phyloP scores from a whole-genome alignment of 2,329 filamentous ascomycete genomes.

The Thelonectria discophora region DNA sequence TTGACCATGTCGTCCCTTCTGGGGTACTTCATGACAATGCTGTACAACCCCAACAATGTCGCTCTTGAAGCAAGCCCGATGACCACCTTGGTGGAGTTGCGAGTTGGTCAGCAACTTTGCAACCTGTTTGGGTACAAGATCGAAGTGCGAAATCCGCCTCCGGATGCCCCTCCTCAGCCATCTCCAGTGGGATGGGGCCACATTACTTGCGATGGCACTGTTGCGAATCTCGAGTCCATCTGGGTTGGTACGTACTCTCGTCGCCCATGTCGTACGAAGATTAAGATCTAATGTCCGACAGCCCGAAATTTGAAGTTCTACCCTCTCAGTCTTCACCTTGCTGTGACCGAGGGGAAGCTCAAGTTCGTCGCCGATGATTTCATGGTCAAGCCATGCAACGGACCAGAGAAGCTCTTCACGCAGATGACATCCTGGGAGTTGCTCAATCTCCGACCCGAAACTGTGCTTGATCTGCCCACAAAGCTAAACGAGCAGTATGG shows the following conservation, averaged over 20 bases:
- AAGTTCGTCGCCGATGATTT: slow-evolving; percentile 51
- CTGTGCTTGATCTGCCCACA: slow-evolving; percentile 53
- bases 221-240: slow-evolving; percentile 59
- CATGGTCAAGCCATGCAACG: slow-evolving; percentile 47
- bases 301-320: slow-evolving; percentile 60
- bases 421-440: slow-evolving; percentile 54
- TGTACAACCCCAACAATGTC: slow-evolving; percentile 61
- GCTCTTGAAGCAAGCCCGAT: slow-evolving; percentile 56
- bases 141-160: slow-evolving; percentile 39
- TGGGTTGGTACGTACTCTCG: slow-evolving; percentile 47
- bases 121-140: slow-evolving; percentile 56
- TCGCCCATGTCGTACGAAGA: not conserved
- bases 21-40: slow-evolving; percentile 59
- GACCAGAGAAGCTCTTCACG: slow-evolving; percentile 47
- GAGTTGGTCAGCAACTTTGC: slow-evolving; percentile 56
- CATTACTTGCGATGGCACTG: slow-evolving; percentile 55
- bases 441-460: slow-evolving; percentile 52
- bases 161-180: slow-evolving; percentile 6
- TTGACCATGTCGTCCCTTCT: slow-evolving; percentile 54
- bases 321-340: slow-evolving; percentile 49
- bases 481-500: slow-evolving; percentile 49
- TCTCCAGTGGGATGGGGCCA: slow-evolving; percentile 53
- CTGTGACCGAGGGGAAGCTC: slow-evolving; percentile 49
- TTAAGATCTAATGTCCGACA: slow-evolving; percentile 31
- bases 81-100: slow-evolving; percentile 54